phyloP scores from a whole-genome alignment of 2,329 filamentous ascomycete genomes.

The Botryotinia narcissicola region DNA sequence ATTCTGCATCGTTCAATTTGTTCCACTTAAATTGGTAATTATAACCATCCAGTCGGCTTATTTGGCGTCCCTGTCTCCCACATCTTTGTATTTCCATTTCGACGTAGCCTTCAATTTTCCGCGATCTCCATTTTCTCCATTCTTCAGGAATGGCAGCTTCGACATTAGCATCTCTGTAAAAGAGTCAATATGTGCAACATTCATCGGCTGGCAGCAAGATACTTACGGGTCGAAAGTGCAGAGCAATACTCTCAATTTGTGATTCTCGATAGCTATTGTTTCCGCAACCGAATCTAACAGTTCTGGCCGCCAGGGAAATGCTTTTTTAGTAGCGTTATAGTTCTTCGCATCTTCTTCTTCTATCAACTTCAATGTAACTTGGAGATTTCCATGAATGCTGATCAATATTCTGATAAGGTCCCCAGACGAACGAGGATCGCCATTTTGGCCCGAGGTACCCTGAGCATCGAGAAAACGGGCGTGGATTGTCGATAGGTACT shows the following conservation, averaged over 20 bases:
- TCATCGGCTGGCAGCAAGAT: neutral
- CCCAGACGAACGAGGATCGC: neutral
- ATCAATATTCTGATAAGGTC: neutral
- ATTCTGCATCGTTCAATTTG: neutral
- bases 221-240: slow-evolving; percentile 16
- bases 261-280: neutral
- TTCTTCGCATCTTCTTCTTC: neutral
- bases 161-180: neutral
- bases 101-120: neutral
- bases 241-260: slow-evolving; percentile 13
- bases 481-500: neutral
- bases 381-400: neutral
- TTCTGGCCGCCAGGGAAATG: neutral
- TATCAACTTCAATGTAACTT: neutral
- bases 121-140: neutral
- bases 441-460: neutral
- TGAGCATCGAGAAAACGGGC: neutral
- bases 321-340: rapidly evolving
- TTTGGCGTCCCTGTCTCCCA: neutral
- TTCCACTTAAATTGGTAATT: slow-evolving; percentile 11
- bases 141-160: neutral
- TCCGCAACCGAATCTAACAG: neutral
- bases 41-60: neutral
- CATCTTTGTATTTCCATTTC: slow-evolving; percentile 16
- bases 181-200: neutral